Percentiles rank a stretch among this genome's conserved stretches.
Conservation (phyloP, 2,329 filamentous ascomycete species). For the Ophiosphaerella korrae region DNA sequence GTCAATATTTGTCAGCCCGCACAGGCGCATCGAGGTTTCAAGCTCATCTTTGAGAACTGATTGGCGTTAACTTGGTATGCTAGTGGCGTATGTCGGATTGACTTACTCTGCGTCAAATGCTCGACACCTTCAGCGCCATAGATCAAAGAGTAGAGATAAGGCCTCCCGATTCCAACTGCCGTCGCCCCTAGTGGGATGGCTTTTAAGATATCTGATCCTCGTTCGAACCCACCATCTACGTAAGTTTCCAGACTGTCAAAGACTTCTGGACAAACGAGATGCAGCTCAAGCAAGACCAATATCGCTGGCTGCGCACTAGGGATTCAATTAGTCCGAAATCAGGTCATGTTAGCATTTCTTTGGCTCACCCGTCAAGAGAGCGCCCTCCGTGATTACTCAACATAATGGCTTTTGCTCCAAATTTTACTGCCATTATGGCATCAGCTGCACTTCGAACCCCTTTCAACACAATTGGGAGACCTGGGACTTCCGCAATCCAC, state of each 20-base stretch:
- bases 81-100: background rate
- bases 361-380: slow-evolving; percentile 45
- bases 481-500: slow-evolving; percentile 43
- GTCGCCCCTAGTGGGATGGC: slow-evolving; percentile 68
- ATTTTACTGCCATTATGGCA: slow-evolving; percentile 1
- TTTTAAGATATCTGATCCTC: slow-evolving; percentile 71
- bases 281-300: slow-evolving; percentile 61
- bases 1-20: slow-evolving; percentile 63
- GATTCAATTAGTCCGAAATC: background rate
- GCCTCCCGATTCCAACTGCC: slow-evolving; percentile 65
- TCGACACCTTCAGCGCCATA: slow-evolving; percentile 6
- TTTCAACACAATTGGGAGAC: slow-evolving; percentile 2
- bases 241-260: slow-evolving; percentile 65
- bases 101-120: slow-evolving; percentile 10
- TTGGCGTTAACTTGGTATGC: background rate
- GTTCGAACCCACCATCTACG: slow-evolving; percentile 66
- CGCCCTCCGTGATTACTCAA: slow-evolving; percentile 57
- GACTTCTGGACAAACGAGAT: slow-evolving; percentile 63
- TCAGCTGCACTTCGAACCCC: slow-evolving; percentile 35
- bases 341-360: too few relatives aligned
- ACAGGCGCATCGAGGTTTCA: slow-evolving; percentile 66
- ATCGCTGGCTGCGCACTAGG: slow-evolving; percentile 15
- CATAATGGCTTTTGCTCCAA: slow-evolving; percentile 43
- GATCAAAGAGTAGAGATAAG: slow-evolving; percentile 57
- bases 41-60: slow-evolving; percentile 58